Percentiles rank a stretch among this genome's conserved stretches.
These are phyloP conservation scores for Phytophthora capsici DNA, from an alignment of 352 stramenopile species.

Conservation along the genomic window DNA sequence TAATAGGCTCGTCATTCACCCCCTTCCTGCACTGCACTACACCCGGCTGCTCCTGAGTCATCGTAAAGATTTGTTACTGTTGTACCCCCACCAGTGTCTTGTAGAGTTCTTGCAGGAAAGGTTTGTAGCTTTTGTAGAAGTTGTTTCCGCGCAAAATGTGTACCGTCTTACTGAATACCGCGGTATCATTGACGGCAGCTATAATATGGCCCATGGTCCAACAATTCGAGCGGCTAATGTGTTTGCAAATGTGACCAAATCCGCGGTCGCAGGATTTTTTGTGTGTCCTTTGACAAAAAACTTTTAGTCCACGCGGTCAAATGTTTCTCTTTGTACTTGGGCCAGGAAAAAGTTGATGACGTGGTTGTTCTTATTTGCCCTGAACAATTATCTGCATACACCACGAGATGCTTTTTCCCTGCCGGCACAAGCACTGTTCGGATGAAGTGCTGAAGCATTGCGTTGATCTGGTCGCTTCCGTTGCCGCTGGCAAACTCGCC, in stretches of 20 bases:
- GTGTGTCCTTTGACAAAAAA: no score
- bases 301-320: no score
- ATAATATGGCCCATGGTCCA: no score
- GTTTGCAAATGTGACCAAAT: no score
- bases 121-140: background rate
- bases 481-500: conserved; percentile 10
- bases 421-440: background rate
- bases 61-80: background rate
- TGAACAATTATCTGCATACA: conserved; percentile 23
- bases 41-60: background rate
- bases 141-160: background rate
- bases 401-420: background rate
- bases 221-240: no score
- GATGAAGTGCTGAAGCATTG: conserved; percentile 7
- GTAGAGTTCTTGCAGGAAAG: background rate
- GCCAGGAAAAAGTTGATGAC: no score
- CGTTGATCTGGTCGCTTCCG: conserved; percentile 8
- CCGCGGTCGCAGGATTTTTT: no score
- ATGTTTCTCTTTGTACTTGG: no score
- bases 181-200: no score
- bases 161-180: no score
- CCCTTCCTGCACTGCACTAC: background rate
- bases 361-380: conserved; percentile 28
- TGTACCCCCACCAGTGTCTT: background rate
- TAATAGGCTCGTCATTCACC: background rate